Conservation (phyloP, 192 early-diverging fungal genomes). For the Phlyctochytrium planicorne region DNA sequence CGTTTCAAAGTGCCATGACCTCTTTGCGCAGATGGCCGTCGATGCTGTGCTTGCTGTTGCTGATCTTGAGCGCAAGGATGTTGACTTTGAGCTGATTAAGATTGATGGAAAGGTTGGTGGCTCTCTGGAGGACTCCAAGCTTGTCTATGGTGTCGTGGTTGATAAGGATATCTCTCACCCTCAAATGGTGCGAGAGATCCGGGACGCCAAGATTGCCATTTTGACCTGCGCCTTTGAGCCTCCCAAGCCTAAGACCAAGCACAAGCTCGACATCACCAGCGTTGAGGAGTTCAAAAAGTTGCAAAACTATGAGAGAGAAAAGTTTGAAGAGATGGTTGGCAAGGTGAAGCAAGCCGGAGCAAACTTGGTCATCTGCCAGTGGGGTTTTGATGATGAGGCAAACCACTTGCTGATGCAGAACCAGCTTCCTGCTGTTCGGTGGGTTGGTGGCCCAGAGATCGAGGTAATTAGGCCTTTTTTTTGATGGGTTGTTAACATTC, state of each 20-base stretch:
- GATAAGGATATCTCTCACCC: conserved; percentile 99
- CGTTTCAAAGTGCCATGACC: conserved; percentile 97
- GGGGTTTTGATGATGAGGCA: conserved; percentile 99
- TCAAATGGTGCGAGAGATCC: conserved; percentile 97
- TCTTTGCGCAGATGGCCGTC: conserved; percentile 97
- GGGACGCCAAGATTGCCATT: conserved; percentile 96
- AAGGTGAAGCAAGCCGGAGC: conserved; percentile 98
- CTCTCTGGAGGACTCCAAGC: conserved; percentile 85
- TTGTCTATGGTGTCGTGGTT: conserved; percentile 97
- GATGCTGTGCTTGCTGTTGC: conserved; percentile 97
- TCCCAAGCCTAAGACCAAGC: conserved; percentile 99
- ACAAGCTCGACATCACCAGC: conserved; percentile 96
- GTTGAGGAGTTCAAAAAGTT: conserved; percentile 99
- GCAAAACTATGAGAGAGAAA: conserved; percentile 92
- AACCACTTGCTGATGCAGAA: conserved; percentile 99
- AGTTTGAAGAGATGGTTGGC: conserved; percentile 96
- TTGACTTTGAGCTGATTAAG: conserved; percentile 99
- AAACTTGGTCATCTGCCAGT: conserved; percentile 98
- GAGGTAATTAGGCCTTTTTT: conserved; percentile 59
- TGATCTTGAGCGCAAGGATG: conserved; percentile 97
- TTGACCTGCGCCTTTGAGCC: conserved; percentile 99
- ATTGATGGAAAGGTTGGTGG: conserved; percentile 99
- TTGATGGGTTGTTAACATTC: background rate
- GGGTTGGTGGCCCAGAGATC: conserved; percentile 99
- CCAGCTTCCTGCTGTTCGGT: conserved; percentile 94